A percentile compares a stretch with the other conserved stretches of the same genome.
Evolutionary conservation across 805 yeast genomes (phyloP).

Genomic region (Wickerhamiella hasegawae): DNA sequence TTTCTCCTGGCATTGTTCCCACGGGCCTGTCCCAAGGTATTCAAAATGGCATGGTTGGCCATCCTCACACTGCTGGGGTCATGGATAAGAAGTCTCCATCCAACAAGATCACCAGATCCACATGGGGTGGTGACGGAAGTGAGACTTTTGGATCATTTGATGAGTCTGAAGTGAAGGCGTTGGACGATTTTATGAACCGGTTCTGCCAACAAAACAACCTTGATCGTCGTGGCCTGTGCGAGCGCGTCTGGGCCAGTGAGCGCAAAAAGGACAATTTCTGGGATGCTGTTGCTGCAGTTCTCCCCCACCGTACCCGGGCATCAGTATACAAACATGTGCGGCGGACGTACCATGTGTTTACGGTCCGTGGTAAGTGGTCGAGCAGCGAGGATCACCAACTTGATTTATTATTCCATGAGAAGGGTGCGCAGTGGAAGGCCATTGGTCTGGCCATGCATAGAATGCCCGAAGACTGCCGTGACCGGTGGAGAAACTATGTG

Average conservation of each 20-base stretch:
- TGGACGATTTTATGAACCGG: constrained; percentile 55
- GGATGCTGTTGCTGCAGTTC: constrained; percentile 63
- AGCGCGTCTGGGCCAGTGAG: constrained; percentile 74
- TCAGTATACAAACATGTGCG: constrained; percentile 86
- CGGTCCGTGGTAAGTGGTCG: constrained; percentile 83
- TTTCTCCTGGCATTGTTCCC: not conserved
- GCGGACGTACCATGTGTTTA: constrained; percentile 74
- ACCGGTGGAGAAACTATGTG: constrained; percentile 88
- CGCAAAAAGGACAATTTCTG: constrained; percentile 80
- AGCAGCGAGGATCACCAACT: constrained; percentile 60
- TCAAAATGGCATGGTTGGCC: not conserved
- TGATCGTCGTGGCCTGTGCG: constrained; percentile 55
- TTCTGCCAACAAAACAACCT: constrained; percentile 50
- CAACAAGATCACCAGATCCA: constrained; percentile 1
- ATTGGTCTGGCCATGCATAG: constrained; percentile 69
- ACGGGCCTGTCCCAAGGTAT: no score
- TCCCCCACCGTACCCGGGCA: constrained; percentile 77
- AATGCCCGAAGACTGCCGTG: constrained; percentile 97
- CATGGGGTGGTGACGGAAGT: constrained; percentile 18
- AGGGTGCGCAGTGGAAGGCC: constrained; percentile 75
- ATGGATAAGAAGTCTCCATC: not conserved
- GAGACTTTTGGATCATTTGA: constrained; percentile 32
- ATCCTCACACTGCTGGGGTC: no score
- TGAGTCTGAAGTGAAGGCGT: constrained; percentile 47
- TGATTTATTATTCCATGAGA: constrained; percentile 42